Base-by-base conservation (phyloP, 176 grass and related monocot genomes). In the maize (Zea mays) region DNA sequence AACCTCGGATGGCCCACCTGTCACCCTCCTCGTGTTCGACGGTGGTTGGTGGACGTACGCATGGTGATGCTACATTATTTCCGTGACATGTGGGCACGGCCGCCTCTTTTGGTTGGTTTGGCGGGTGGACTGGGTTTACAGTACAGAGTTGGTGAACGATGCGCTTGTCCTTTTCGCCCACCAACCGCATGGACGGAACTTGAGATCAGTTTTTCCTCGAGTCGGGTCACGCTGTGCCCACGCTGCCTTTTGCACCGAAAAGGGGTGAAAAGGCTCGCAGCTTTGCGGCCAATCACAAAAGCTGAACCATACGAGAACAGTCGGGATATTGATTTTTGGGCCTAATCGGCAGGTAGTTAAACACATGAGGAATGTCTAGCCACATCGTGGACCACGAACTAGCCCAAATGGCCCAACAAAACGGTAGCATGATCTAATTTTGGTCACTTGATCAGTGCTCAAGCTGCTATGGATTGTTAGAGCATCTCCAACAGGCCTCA, bases 1-100 rank as follows among this genome's bases (percentile, higher is more conserved):
- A 82, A 82, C 67, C 74, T 9, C n/a, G 15, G 11, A 16, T 12
- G 85, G 50, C 80, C 74, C 48, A 52, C 80, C 69, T 66, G 85
- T 57, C 60, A 87, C 17, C 0, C 0, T 41, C 35, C 7, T 14
- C 2, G 2, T 36, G 68, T 42, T 43, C 42, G 60, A 42, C 50
- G 79, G 1, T 47, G 68, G 74, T 87, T 87, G 80, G 80, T 79
- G 80, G 52, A 19, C 11, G 39, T 34, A 75, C 55, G 10, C 5
- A 37, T 3, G 4, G n/a, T 7, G 12, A 0, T 3, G 0, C 4
- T 14, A 1, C 0, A 39, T 0, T 6, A 3, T 2, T 0, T 8
- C 2, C 1, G 10, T 66, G 85, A 73, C 74, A 49, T 74, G 52
- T 0, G 74, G 61, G 85, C 0, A 50, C 62, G 0, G 0, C 0